A percentile compares a stretch with the other conserved stretches of the same genome.
phyloP scores from a whole-genome alignment of 2,329 filamentous ascomycete genomes.

The Sordariomycetes sp. region DNA sequence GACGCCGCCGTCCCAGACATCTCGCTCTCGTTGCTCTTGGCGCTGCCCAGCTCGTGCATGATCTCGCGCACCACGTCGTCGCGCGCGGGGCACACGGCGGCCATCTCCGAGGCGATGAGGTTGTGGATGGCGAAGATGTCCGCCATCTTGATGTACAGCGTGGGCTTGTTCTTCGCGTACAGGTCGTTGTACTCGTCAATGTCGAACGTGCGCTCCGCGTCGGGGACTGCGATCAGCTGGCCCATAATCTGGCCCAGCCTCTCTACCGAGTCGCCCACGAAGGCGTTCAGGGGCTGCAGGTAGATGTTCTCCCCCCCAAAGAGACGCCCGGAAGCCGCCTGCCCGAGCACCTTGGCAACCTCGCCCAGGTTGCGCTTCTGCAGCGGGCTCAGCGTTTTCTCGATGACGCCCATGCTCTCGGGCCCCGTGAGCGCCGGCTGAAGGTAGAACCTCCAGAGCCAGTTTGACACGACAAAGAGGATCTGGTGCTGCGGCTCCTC shows the following conservation, averaged over 20 bases:
- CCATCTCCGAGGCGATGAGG: constrained; percentile 67
- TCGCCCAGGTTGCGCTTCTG: constrained; percentile 88
- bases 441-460: constrained; percentile 91
- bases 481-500: constrained; percentile 65
- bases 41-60: constrained; percentile 84
- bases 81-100: constrained; percentile 63
- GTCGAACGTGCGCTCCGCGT: constrained; percentile 85
- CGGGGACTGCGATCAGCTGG: constrained; percentile 68
- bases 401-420: constrained; percentile 85
- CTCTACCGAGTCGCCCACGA: constrained; percentile 73
- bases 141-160: constrained; percentile 97
- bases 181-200: constrained; percentile 99
- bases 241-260: constrained; percentile 64
- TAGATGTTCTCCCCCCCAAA: constrained; percentile 96
- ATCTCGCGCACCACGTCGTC: constrained; percentile 88
- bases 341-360: constrained; percentile 81
- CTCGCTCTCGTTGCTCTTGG: constrained; percentile 92
- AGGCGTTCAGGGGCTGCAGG: constrained; percentile 86
- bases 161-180: constrained; percentile 91
- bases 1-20: constrained; percentile 68
- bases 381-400: constrained; percentile 75
- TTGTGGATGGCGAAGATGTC: constrained; percentile 96
- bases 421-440: constrained; percentile 81
- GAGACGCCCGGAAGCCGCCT: constrained; percentile 74
- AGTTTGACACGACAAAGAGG: constrained; percentile 74